Evolutionary conservation across 2,329 filamentous ascomycete species (phyloP).

Genomic region (Curvularia sp.): DNA sequence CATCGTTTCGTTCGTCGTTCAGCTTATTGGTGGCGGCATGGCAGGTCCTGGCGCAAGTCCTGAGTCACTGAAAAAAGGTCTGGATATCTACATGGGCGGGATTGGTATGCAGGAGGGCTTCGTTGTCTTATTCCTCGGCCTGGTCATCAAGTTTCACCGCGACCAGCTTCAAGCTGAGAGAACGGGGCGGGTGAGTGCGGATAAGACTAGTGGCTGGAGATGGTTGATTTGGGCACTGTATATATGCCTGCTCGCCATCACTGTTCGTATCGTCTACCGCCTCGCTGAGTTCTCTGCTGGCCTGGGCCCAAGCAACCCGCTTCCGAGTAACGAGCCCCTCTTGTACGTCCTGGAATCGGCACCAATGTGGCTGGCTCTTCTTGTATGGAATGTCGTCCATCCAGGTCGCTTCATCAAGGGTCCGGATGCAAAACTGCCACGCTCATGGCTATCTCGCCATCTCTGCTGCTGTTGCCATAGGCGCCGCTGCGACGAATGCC

Average conservation of each 20-base stretch:
- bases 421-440: conserved; percentile 26
- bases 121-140: conserved; percentile 32
- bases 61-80: conserved; percentile 44
- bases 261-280: conserved; percentile 45
- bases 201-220: conserved; percentile 26
- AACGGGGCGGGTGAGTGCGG: conserved; percentile 12
- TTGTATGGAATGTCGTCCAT: conserved; percentile 28
- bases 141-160: conserved; percentile 29
- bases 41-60: conserved; percentile 34
- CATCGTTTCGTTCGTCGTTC: conserved; percentile 54
- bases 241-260: conserved; percentile 52
- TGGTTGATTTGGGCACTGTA: conserved; percentile 51
- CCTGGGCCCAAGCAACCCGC: conserved; percentile 50
- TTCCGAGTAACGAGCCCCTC: conserved; percentile 60
- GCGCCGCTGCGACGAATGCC: conserved; percentile 26
- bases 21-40: conserved; percentile 50
- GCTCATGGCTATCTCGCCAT: conserved; percentile 28
- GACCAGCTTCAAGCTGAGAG: conserved; percentile 26
- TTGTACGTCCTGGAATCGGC: conserved; percentile 61
- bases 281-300: conserved; percentile 59
- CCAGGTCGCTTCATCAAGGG: conserved; percentile 24
- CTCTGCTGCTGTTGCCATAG: conserved; percentile 27
- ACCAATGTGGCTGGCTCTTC: conserved; percentile 59
- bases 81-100: conserved; percentile 52
- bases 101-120: conserved; percentile 38